Evolutionary conservation across 164 flowering plant genomes (phyloP).

Genomic region (Pachysandra terminalis): DNA sequence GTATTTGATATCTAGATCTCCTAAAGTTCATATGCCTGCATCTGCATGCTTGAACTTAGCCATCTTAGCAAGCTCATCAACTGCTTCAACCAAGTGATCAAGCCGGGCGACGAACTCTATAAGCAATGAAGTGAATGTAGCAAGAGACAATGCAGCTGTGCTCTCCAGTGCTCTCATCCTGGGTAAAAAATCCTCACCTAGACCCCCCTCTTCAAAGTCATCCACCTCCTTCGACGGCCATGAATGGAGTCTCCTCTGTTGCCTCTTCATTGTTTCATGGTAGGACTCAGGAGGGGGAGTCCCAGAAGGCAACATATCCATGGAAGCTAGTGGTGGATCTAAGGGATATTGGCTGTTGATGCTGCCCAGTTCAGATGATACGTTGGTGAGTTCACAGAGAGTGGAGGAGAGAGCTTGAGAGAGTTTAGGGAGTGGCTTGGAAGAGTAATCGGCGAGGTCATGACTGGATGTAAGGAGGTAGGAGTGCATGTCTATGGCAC

Average conservation of each 20-base stretch:
- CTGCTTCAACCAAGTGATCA: conserved; percentile 64
- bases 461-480: conserved; percentile 47
- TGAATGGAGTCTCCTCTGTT: conserved; percentile 30
- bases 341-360: neutral
- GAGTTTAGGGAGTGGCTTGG: conserved; percentile 34
- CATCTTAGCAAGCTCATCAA: conserved; percentile 46
- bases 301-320: no score
- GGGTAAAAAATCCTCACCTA: conserved; percentile 14
- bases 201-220: conserved; percentile 20
- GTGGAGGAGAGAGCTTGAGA: conserved; percentile 33
- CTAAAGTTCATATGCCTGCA: neutral
- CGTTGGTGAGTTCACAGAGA: conserved; percentile 22
- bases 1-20: neutral
- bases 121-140: conserved; percentile 59
- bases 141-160: conserved; percentile 53
- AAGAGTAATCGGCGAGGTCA: conserved; percentile 26
- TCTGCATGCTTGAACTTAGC: conserved; percentile 42
- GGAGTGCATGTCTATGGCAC: conserved; percentile 60
- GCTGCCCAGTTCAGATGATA: neutral
- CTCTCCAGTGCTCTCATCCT: conserved; percentile 41
- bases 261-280: conserved; percentile 28
- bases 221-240: conserved; percentile 38
- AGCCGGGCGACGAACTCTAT: conserved; percentile 63
- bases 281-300: conserved; percentile 11
- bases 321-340: neutral